Evolutionary conservation across 78 protist genomes (phyloP), one percentile per base, ranked within the genome.

Genomic region (Chrysochromulina tobinii): DNA sequence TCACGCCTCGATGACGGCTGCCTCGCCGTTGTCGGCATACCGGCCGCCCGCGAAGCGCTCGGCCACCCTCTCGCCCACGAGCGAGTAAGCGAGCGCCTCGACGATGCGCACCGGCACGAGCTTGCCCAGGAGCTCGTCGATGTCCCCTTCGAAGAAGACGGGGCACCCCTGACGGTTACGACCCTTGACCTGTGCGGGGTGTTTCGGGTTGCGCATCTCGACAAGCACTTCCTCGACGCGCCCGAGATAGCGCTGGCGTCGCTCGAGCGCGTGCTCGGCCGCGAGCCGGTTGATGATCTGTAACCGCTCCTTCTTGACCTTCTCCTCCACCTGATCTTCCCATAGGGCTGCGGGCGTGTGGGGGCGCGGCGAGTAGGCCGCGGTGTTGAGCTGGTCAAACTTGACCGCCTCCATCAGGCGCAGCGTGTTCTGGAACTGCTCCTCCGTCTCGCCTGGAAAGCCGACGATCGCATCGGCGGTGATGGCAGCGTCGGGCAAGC

Each of bases 291-390:
- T 88, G 84, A 88, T 66, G 53, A 66, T 66, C 55, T 38, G 84
- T 12, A 88, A 83, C 15, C 93, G 89, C 21, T 83, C 84, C 67
- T 59, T 68, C 69, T 77, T 81, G 53, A 83, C 93, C 59, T 38
- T 17, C 61, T 50, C 83, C 23, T 1, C 11, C 55, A 51, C 83
- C 89, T 90, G 93, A 38, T 83, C 18, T 21, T 50, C 54, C 93
- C 93, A 90, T 25, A n/a, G 3, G 14, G 93, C 93, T 1, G 89
- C 89, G 12, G 93, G 93, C 23, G 93, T 90, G 93, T 90, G 86
- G 18, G 93, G 93, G 59, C 93, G 69, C 54, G 93, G 93, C 79
- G 88, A 79, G 87, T 90, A 90, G 27, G 92, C 92, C 20, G 92
- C 92, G 48, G 92, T 90, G 72, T 75, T 90, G 61, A 61, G 21